Evolutionary conservation across 768 basidiomycete species (phyloP).

Genomic region (Lactarius pseudohatsudake): DNA sequence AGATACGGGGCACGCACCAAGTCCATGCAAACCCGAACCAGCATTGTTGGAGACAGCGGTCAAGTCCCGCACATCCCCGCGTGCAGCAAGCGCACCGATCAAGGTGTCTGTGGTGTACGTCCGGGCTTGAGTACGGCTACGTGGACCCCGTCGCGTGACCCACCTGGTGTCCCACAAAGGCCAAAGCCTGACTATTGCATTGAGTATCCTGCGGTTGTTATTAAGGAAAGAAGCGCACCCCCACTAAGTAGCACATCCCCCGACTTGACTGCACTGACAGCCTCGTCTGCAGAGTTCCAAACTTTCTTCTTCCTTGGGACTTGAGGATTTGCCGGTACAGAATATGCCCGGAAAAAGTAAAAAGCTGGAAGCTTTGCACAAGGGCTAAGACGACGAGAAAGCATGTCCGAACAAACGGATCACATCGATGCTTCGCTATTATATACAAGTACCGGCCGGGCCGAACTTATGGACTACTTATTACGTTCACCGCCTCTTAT

Average conservation of each 20-base stretch:
- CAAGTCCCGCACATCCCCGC: conserved; percentile 70
- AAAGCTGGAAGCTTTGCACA: conserved; percentile 6
- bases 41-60: conserved; percentile 91
- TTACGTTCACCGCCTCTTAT: conserved; percentile 43
- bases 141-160: conserved; percentile 18
- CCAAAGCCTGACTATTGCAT: conserved; percentile 66
- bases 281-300: conserved; percentile 81
- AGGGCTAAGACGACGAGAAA: conserved; percentile 5
- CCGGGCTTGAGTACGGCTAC: conserved; percentile 11
- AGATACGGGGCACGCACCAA: conserved; percentile 48
- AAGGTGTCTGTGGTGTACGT: conserved; percentile 63
- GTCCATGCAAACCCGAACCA: conserved; percentile 65
- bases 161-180: conserved; percentile 84
- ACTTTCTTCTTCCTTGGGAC: conserved; percentile 55
- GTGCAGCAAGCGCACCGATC: conserved; percentile 70
- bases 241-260: conserved; percentile 78
- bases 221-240: conserved; percentile 48
- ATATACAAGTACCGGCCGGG: neutral
- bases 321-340: conserved; percentile 30
- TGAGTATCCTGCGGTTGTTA: conserved; percentile 5
- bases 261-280: conserved; percentile 78
- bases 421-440: neutral
- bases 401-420: conserved; percentile 2
- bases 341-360: conserved; percentile 20
- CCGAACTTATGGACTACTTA: neutral